A percentile compares a stretch with the other conserved stretches of the same genome.
Conservation (phyloP, 2,329 filamentous ascomycete genomes). For the Nectriaceae sp. region DNA sequence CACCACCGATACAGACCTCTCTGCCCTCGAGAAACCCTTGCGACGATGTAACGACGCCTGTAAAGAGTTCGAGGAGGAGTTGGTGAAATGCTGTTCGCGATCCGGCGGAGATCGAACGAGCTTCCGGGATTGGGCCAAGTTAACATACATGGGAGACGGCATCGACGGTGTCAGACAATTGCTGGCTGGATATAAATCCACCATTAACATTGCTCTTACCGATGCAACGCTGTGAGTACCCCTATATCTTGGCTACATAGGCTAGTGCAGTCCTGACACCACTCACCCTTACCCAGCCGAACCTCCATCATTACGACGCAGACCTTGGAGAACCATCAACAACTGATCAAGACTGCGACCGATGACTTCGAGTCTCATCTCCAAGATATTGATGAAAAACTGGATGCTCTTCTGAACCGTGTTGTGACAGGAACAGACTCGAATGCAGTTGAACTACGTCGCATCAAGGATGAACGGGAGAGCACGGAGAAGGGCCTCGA, state of each 20-base stretch:
- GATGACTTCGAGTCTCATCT: conserved; percentile 16
- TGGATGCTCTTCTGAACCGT: conserved; percentile 7
- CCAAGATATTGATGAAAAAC: conserved; percentile 13
- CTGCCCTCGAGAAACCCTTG: conserved; percentile 35
- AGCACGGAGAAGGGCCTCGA: conserved; percentile 23
- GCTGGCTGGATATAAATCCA: too few relatives aligned
- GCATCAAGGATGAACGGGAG: conserved; percentile 16
- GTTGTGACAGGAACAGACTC: neutral
- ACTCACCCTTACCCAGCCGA: conserved; percentile 3
- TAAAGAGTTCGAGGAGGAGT: conserved; percentile 41
- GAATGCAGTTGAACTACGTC: conserved; percentile 6
- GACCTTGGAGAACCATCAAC: conserved; percentile 10
- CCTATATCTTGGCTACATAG: neutral
- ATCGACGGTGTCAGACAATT: too few relatives aligned
- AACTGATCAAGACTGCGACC: conserved; percentile 10
- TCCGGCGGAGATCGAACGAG: conserved; percentile 34
- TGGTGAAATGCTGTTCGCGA: conserved; percentile 35
- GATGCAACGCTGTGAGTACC: conserved; percentile 22
- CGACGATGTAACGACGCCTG: conserved; percentile 44
- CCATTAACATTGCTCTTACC: conserved; percentile 21
- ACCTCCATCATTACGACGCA: conserved; percentile 9
- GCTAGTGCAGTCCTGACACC: neutral
- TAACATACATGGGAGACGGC: too few relatives aligned
- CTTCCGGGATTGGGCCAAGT: too few relatives aligned
- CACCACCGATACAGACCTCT: conserved; percentile 15